Conservation (phyloP, 176 grass and related monocot genomes). For the Tillandsia fasciculata region DNA sequence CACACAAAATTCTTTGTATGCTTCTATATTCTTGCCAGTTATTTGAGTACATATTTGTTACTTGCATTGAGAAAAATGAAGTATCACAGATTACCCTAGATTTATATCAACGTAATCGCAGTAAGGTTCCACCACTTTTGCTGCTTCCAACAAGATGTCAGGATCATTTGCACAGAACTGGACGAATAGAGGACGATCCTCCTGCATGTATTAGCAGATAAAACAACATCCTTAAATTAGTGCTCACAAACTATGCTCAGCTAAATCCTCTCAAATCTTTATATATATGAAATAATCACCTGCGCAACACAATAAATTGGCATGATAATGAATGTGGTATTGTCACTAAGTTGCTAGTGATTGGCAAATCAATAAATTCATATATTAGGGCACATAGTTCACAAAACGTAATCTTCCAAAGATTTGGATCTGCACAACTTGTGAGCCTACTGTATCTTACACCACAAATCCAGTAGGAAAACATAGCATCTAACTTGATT, state of each 20-base stretch:
- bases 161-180: constrained; percentile 99
- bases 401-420: too few relatives aligned
- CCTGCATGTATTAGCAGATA: constrained; percentile 34
- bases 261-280: not conserved
- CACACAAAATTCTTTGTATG: not conserved
- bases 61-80: constrained; percentile 11
- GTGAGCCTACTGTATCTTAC: too few relatives aligned
- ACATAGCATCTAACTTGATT: too few relatives aligned
- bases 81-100: constrained; percentile 50
- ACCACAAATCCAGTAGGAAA: too few relatives aligned
- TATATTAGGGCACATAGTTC: too few relatives aligned
- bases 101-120: constrained; percentile 98
- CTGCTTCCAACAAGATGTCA: constrained; percentile 83
- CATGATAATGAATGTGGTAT: not conserved
- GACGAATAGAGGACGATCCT: constrained; percentile 87
- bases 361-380: not conserved
- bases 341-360: not conserved
- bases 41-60: not conserved
- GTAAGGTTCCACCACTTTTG: constrained; percentile 61
- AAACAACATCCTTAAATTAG: not conserved
- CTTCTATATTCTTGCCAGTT: not conserved
- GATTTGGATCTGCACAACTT: too few relatives aligned
- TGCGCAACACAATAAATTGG: not conserved
- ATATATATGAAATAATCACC: constrained; percentile 8
- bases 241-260: not conserved